Evolutionary conservation across 306 rosid species (phyloP), one percentile per base, ranked within the genome.

Genomic region (Rosa lucieae): DNA sequence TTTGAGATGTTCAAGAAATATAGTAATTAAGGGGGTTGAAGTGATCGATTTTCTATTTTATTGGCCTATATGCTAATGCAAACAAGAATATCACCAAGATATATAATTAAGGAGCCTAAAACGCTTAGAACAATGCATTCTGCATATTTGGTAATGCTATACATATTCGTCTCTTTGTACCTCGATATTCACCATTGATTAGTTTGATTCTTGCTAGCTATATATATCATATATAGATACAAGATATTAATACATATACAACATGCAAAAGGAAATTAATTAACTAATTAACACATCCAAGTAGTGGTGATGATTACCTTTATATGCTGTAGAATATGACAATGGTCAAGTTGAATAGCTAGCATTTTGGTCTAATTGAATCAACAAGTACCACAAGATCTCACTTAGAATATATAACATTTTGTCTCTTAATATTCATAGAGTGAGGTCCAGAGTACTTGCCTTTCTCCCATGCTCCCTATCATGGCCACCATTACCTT

Each of bases 381-480:
- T 48, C 3, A 68, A 58, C 85, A 79, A 85, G 88, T 85, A 85
- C 86, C 76, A 76, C 88, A 73, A 79, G 82, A 79, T 85, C 88
- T 82, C 84, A 70, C 85, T 78, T 77, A 66, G 84, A 83, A 79
- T 77, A 62, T 62, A 15, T 18, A 59, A 40, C 46, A 15, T 15
- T 67, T 76, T 80, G 81, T 83, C 86, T 72, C 79, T 35, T 35
- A 65, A 65, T 65, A 84, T 84, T 87, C 88, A 84, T 32, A 84
- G 72, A 79, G 86, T 82, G 85, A 84, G 88, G 84, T 85, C 86
- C 63, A 85, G 86, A 77, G 88, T 82, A 79, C 86, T 82, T 70
- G 82, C 46, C 59, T 20, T 52, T 71, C 61, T 79, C 70, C 73
- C 71, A 56, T 12, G 76, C 71, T 70, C 79, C 72, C 68, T 40